These are phyloP conservation scores for Raffaelea deltoideospora DNA, from an alignment of 2,329 filamentous ascomycete species.

Conservation along the genomic window DNA sequence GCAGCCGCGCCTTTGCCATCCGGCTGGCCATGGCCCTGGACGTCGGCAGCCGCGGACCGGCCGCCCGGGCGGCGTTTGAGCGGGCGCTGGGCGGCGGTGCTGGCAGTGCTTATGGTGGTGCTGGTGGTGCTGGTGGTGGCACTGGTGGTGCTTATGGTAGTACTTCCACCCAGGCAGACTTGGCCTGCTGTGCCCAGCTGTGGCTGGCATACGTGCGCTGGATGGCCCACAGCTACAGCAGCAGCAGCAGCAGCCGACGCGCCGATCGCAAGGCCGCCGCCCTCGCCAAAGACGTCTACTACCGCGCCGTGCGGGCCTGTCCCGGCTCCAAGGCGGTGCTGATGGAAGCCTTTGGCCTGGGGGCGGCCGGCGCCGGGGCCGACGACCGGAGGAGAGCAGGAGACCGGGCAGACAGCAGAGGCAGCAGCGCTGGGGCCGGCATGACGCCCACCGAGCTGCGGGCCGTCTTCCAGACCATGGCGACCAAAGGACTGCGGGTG, in stretches of 20 bases:
- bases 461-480: slow-evolving; percentile 19
- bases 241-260: slow-evolving; percentile 7
- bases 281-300: slow-evolving; percentile 30
- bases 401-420: no score
- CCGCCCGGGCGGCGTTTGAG: slow-evolving; percentile 35
- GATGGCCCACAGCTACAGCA: slow-evolving; percentile 9
- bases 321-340: slow-evolving; percentile 33
- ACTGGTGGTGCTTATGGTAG: no score
- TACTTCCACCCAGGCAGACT: no score
- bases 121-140: no score
- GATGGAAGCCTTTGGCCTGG: slow-evolving; percentile 31
- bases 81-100: slow-evolving; percentile 25
- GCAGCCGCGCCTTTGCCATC: slow-evolving; percentile 33
- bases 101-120: no score
- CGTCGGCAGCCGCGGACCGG: slow-evolving; percentile 35
- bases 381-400: no score
- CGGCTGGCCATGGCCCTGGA: slow-evolving; percentile 36
- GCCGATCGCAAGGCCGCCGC: slow-evolving; percentile 4
- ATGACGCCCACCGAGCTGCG: slow-evolving; percentile 32
- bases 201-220: slow-evolving; percentile 38
- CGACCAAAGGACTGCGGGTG: slow-evolving; percentile 9
- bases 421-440: no score
- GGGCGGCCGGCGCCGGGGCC: neutral
- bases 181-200: no score
- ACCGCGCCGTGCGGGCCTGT: slow-evolving; percentile 29